Evolutionary conservation across 2,329 filamentous ascomycete species (phyloP).

Genomic region (Sphaerulina vaccinii): DNA sequence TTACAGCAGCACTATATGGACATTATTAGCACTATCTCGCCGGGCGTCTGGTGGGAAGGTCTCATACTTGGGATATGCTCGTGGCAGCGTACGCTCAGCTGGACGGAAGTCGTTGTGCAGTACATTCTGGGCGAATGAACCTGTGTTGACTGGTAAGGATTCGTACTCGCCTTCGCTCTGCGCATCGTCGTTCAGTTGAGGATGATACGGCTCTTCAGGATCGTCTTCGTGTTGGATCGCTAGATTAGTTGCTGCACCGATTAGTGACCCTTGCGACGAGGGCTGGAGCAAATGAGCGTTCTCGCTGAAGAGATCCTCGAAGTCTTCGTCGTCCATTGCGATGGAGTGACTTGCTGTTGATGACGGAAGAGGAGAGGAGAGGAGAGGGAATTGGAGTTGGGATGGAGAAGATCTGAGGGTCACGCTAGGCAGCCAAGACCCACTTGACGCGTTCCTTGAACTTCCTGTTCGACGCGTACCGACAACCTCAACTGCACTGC

Average conservation of each 20-base stretch:
- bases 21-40: background rate
- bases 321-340: slow-evolving; percentile 29
- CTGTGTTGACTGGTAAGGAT: slow-evolving; percentile 4
- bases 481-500: background rate
- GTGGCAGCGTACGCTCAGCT: slow-evolving; percentile 1
- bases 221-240: slow-evolving; percentile 12
- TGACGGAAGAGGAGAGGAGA: background rate
- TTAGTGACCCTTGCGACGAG: slow-evolving; percentile 30
- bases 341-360: background rate
- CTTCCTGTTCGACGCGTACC: slow-evolving; percentile 8
- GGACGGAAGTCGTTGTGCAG: slow-evolving; percentile 9
- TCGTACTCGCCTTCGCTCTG: background rate
- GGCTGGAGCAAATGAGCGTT: slow-evolving; percentile 18
- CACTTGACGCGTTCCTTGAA: too few species aligned
- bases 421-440: too few species aligned
- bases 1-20: slow-evolving; percentile 35
- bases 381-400: too few species aligned
- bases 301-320: slow-evolving; percentile 31
- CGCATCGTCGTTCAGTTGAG: background rate
- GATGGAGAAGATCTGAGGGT: too few species aligned
- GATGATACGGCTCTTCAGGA: background rate
- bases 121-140: slow-evolving; percentile 4
- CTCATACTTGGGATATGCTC: slow-evolving; percentile 15
- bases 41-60: background rate
- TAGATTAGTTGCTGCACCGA: slow-evolving; percentile 20